A percentile compares a stretch with the other conserved stretches of the same genome.
Evolutionary conservation across 2,329 filamentous ascomycete genomes (phyloP).

Genomic region (Fusarium sp.): DNA sequence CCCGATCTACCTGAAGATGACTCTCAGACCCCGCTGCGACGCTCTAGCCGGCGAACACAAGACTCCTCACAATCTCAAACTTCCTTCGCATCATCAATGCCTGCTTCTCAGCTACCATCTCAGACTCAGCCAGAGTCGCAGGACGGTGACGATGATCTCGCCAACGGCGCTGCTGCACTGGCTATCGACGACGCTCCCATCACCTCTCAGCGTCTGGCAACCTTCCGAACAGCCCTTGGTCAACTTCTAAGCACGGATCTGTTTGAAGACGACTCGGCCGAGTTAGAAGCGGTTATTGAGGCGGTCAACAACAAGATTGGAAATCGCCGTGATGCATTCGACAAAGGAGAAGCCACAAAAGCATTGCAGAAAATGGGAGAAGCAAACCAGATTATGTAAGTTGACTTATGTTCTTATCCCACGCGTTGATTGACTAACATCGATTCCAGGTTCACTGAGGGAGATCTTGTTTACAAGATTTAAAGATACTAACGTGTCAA

Average conservation of each 20-base stretch:
- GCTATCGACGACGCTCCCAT: conserved; percentile 65
- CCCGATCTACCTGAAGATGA: conserved; percentile 59
- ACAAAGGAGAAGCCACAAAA: conserved; percentile 77
- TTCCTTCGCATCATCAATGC: conserved; percentile 84
- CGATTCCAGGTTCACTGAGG: conserved; percentile 66
- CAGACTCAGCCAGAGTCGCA: conserved; percentile 59
- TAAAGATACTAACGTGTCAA: conserved; percentile 53
- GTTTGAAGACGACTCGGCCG: conserved; percentile 89
- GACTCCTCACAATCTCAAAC: conserved; percentile 61
- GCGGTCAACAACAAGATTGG: conserved; percentile 83
- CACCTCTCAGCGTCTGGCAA: conserved; percentile 71
- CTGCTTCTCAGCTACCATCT: conserved; percentile 75
- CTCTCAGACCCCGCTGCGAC: conserved; percentile 56
- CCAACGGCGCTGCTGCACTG: conserved; percentile 58
- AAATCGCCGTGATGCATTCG: conserved; percentile 71
- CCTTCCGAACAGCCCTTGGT: conserved; percentile 86
- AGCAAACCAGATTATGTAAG: conserved; percentile 92
- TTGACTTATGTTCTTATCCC: conserved; percentile 45
- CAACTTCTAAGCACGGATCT: conserved; percentile 83
- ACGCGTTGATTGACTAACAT: conserved; percentile 37
- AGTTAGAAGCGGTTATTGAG: conserved; percentile 78
- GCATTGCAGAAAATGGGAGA: conserved; percentile 85
- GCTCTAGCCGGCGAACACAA: conserved; percentile 57
- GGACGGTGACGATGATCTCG: conserved; percentile 60
- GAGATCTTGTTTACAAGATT: conserved; percentile 78